These are phyloP conservation scores for Gossypioides kirkii DNA, from an alignment of 345 rosid genomes.

Conservation along the genomic window DNA sequence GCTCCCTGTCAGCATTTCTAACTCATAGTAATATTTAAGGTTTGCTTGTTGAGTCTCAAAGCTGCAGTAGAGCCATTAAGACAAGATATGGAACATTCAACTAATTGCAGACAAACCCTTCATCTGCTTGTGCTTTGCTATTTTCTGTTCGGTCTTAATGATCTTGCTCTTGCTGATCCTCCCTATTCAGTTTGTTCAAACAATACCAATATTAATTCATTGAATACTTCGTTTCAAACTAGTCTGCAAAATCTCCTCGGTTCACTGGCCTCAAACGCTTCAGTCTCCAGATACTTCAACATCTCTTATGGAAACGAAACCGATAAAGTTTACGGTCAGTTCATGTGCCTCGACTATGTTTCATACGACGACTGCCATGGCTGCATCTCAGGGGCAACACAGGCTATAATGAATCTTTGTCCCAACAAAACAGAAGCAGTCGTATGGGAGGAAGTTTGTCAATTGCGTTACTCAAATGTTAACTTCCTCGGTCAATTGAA, in stretches of 20 bases:
- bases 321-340: constrained; percentile 25
- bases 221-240: neutral
- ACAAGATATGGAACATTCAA: constrained; percentile 4
- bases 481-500: constrained; percentile 29
- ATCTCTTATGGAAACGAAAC: constrained; percentile 19
- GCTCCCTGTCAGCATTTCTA: neutral
- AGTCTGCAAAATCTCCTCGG: constrained; percentile 3
- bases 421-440: constrained; percentile 20
- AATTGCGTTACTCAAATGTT: constrained; percentile 26
- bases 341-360: constrained; percentile 34
- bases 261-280: constrained; percentile 18
- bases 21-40: neutral
- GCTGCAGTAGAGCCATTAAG: neutral
- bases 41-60: neutral
- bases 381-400: constrained; percentile 19
- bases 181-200: constrained; percentile 4
- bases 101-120: neutral
- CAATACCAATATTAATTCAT: neutral
- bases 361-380: constrained; percentile 7
- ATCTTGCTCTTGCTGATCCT: constrained; percentile 21
- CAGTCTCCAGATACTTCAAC: constrained; percentile 1
- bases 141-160: neutral
- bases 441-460: constrained; percentile 38
- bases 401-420: constrained; percentile 22
- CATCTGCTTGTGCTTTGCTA: neutral